These are phyloP conservation scores for Agrocybe chaxingu DNA, from an alignment of 768 basidiomycete species.

Conservation along the genomic window DNA sequence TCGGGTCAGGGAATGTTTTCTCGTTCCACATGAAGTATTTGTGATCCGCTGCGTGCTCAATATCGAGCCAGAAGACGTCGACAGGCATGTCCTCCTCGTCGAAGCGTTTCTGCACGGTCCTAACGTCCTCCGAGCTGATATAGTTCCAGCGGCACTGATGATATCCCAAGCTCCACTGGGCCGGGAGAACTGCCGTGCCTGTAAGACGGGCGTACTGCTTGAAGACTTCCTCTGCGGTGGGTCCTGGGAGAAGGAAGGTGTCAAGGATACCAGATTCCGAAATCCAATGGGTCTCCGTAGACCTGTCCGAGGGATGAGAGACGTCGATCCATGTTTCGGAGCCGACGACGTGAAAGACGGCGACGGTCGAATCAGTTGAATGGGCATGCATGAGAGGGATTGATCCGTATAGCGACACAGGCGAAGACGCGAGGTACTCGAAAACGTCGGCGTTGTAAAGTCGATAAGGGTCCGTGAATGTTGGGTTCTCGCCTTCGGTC, in stretches of 20 bases:
- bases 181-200: conserved; percentile 84
- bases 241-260: conserved; percentile 90
- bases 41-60: conserved; percentile 91
- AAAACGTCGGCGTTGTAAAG: conserved; percentile 96
- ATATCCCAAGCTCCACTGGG: conserved; percentile 88
- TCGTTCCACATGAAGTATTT: conserved; percentile 98
- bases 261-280: conserved; percentile 97
- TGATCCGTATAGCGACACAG: conserved; percentile 85
- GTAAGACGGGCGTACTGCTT: conserved; percentile 83
- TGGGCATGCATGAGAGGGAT: conserved; percentile 95
- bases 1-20: conserved; percentile 90
- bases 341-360: conserved; percentile 79
- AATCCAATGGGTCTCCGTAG: conserved; percentile 93
- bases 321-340: conserved; percentile 98
- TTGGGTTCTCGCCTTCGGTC: conserved; percentile 74
- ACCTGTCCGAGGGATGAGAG: conserved; percentile 59
- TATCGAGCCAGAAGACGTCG: conserved; percentile 97
- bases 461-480: conserved; percentile 88
- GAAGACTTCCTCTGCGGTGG: conserved; percentile 79
- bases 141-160: conserved; percentile 99
- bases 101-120: conserved; percentile 80
- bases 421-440: conserved; percentile 82
- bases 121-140: conserved; percentile 82
- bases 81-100: conserved; percentile 95
- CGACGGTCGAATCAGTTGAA: conserved; percentile 82